phyloP scores from a whole-genome alignment of 768 basidiomycete genomes.

The Mycena capillaripes region DNA sequence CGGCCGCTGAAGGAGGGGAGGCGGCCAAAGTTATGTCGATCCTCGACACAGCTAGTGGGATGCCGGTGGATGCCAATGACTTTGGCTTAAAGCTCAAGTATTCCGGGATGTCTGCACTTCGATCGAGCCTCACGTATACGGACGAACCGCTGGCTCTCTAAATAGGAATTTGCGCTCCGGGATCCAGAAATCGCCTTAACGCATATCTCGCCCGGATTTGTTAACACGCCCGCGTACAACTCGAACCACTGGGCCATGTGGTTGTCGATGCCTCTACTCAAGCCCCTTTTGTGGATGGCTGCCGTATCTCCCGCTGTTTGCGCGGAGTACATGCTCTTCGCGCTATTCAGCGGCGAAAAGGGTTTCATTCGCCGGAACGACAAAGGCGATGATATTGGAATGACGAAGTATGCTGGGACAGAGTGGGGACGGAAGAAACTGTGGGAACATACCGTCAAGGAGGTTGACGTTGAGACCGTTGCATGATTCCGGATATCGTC shows the following conservation, averaged over 20 bases:
- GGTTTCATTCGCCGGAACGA: neutral
- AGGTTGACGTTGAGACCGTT: neutral
- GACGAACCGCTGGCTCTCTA: conserved; percentile 48
- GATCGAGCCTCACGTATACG: conserved; percentile 49
- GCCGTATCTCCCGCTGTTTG: conserved; percentile 39
- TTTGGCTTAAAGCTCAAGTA: conserved; percentile 55
- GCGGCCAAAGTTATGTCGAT: conserved; percentile 57
- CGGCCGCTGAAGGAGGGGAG: conserved; percentile 52
- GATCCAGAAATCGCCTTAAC: conserved; percentile 59
- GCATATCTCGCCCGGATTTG: conserved; percentile 58
- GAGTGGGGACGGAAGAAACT: conserved; percentile 1
- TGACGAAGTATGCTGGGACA: neutral
- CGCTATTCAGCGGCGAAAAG: neutral
- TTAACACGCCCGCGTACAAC: conserved; percentile 45
- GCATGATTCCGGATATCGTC: too few relatives aligned
- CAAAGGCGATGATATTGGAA: conserved; percentile 9
- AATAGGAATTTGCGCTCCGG: conserved; percentile 54
- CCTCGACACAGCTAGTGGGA: conserved; percentile 45
- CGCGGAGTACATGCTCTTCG: conserved; percentile 44
- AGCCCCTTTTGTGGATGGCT: conserved; percentile 37
- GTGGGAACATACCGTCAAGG: conserved; percentile 23
- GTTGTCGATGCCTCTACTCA: conserved; percentile 35
- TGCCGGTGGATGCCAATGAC: conserved; percentile 53
- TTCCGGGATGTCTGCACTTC: conserved; percentile 40
- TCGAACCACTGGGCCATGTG: conserved; percentile 32